Evolutionary conservation across 441 rosid species (phyloP).

Genomic region (Arabidopsis hybrid): DNA sequence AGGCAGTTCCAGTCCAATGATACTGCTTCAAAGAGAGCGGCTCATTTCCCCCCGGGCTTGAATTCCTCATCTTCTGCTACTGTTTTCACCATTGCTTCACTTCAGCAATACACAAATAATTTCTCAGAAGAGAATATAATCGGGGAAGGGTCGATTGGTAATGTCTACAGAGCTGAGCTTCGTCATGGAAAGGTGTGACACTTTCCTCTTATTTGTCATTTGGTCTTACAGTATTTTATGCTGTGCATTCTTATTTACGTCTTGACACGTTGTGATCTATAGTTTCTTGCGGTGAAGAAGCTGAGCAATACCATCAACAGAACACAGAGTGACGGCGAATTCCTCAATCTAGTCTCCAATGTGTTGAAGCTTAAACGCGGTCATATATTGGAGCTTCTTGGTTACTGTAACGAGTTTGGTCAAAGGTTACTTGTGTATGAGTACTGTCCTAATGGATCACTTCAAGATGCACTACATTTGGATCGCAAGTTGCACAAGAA

Average conservation of each 20-base stretch:
- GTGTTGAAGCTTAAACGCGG: slow-evolving; percentile 67
- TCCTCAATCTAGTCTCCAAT: slow-evolving; percentile 59
- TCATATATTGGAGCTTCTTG: slow-evolving; percentile 73
- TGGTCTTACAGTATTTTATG: neutral
- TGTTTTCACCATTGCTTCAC: slow-evolving; percentile 74
- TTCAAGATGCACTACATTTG: slow-evolving; percentile 71
- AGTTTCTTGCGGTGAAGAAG: slow-evolving; percentile 89
- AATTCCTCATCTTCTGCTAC: slow-evolving; percentile 52
- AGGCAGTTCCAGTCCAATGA: slow-evolving; percentile 45
- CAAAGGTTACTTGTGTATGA: slow-evolving; percentile 74
- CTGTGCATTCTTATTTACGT: slow-evolving; percentile 17
- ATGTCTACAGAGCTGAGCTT: slow-evolving; percentile 79
- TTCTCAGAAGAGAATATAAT: slow-evolving; percentile 78
- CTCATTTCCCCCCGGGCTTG: slow-evolving; percentile 49
- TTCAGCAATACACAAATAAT: slow-evolving; percentile 83
- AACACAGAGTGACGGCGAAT: slow-evolving; percentile 65
- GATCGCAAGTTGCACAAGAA: slow-evolving; percentile 62
- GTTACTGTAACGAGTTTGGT: slow-evolving; percentile 82
- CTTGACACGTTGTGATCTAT: slow-evolving; percentile 31
- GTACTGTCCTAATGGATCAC: slow-evolving; percentile 68
- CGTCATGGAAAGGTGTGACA: slow-evolving; percentile 73
- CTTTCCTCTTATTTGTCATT: slow-evolving; percentile 14
- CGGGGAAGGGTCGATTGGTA: slow-evolving; percentile 81
- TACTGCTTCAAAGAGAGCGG: slow-evolving; percentile 49
- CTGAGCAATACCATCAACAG: slow-evolving; percentile 57